These are phyloP conservation scores for Blastobotrys americana DNA, from an alignment of 805 yeast genomes.

Conservation along the genomic window DNA sequence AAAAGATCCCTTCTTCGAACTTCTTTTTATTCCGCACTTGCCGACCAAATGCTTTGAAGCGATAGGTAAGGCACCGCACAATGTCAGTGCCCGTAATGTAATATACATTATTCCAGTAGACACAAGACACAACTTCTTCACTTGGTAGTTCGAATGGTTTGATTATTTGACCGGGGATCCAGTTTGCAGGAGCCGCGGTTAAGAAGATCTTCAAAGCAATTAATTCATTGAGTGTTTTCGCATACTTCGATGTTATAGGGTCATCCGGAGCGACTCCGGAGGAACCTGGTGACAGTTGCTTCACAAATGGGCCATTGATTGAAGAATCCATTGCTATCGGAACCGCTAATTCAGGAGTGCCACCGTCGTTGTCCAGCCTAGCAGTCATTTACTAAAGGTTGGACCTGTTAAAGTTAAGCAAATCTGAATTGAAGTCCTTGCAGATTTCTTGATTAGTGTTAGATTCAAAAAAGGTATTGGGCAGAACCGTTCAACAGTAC, in stretches of 20 bases:
- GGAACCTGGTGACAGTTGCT: background rate
- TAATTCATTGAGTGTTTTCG: slow-evolving; percentile 22
- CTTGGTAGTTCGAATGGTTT: slow-evolving; percentile 77
- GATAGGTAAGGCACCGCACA: slow-evolving; percentile 81
- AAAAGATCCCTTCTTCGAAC: slow-evolving; percentile 93
- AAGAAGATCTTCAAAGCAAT: slow-evolving; percentile 56
- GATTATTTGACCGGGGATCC: slow-evolving; percentile 84
- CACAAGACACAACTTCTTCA: slow-evolving; percentile 91
- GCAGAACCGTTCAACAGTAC: background rate
- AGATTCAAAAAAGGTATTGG: background rate
- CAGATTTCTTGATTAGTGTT: background rate
- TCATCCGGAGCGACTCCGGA: slow-evolving; percentile 7
- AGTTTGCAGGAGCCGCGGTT: slow-evolving; percentile 90
- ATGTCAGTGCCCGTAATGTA: slow-evolving; percentile 95
- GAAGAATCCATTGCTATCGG: background rate
- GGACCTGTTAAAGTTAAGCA: no score
- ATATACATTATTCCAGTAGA: slow-evolving; percentile 83
- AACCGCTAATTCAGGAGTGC: background rate
- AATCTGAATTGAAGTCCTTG: background rate
- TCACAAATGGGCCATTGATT: background rate
- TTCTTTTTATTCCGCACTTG: slow-evolving; percentile 78
- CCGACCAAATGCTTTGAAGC: slow-evolving; percentile 86
- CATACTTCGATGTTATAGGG: slow-evolving; percentile 22
- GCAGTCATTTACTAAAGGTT: no score
- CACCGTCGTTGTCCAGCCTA: background rate